phyloP scores from a whole-genome alignment of 108 stramenopile species.

The Skeletonema marinoi region DNA sequence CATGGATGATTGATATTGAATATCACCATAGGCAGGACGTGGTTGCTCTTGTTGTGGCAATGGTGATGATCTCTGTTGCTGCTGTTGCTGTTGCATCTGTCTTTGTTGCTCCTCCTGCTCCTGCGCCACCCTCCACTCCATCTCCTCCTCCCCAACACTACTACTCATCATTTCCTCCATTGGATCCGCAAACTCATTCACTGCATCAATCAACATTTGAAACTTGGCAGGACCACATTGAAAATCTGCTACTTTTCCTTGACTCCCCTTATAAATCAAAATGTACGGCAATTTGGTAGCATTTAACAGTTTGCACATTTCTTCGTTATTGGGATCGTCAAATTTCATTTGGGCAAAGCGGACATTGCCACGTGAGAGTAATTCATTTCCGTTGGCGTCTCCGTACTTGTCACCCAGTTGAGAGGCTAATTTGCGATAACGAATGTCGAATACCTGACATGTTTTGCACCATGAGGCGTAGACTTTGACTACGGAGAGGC shows the following conservation, averaged over 20 bases:
- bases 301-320: constrained; percentile 47
- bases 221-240: constrained; percentile 54
- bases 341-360: constrained; percentile 54
- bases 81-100: constrained; percentile 11
- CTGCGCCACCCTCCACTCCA: constrained; percentile 43
- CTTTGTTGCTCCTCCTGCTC: constrained; percentile 25
- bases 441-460: constrained; percentile 41
- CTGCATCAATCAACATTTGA: constrained; percentile 44
- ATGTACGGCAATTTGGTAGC: constrained; percentile 51
- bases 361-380: constrained; percentile 20
- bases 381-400: background rate
- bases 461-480: constrained; percentile 58
- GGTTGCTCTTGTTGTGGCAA: background rate
- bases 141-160: constrained; percentile 18
- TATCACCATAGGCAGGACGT: background rate
- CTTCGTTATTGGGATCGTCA: constrained; percentile 50
- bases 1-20: background rate
- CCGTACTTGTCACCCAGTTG: constrained; percentile 43
- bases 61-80: constrained; percentile 10
- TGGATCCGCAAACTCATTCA: constrained; percentile 34
- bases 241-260: constrained; percentile 49
- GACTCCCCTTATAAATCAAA: constrained; percentile 43
- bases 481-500: constrained; percentile 48
- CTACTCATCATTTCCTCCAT: background rate
- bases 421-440: constrained; percentile 45